These are phyloP conservation scores for Cytidiella melzeri DNA, from an alignment of 768 basidiomycete genomes.

Conservation along the genomic window DNA sequence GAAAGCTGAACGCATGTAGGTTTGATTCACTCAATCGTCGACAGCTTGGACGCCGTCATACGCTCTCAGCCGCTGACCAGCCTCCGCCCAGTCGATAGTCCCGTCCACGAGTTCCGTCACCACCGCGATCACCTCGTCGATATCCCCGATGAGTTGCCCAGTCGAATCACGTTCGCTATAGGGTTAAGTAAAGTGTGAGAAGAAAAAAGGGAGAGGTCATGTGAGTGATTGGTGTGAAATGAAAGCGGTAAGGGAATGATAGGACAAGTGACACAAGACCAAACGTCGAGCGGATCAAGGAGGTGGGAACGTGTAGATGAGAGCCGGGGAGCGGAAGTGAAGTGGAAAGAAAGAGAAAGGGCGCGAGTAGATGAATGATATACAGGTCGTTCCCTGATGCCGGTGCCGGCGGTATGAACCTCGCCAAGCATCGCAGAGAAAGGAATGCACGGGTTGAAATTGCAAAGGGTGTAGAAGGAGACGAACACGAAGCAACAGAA, in stretches of 20 bases:
- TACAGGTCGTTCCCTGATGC: too few species aligned
- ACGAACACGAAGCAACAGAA: background rate
- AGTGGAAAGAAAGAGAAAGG: slow-evolving; percentile 1
- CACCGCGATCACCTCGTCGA: slow-evolving; percentile 83
- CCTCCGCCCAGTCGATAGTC: slow-evolving; percentile 69
- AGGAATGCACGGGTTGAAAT: slow-evolving; percentile 4
- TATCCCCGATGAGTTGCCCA: slow-evolving; percentile 81
- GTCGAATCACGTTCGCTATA: slow-evolving; percentile 91
- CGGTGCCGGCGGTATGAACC: slow-evolving; percentile 11
- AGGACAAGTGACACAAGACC: background rate
- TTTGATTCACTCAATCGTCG: slow-evolving; percentile 10
- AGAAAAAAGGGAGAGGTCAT: background rate
- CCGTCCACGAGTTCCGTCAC: slow-evolving; percentile 78
- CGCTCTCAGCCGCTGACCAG: slow-evolving; percentile 59
- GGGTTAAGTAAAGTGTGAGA: background rate
- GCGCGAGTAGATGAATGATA: background rate
- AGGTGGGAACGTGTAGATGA: background rate
- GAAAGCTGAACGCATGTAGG: too few species aligned
- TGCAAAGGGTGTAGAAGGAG: background rate
- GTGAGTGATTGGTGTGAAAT: background rate
- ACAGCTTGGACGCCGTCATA: slow-evolving; percentile 92
- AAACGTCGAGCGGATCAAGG: background rate
- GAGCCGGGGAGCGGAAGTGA: background rate
- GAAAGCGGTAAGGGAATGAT: background rate
- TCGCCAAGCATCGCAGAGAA: slow-evolving; percentile 1